A percentile compares a stretch with the other conserved stretches of the same genome.
Conservation (phyloP, 768 basidiomycete species). For the Dacryopinax spathularia region DNA sequence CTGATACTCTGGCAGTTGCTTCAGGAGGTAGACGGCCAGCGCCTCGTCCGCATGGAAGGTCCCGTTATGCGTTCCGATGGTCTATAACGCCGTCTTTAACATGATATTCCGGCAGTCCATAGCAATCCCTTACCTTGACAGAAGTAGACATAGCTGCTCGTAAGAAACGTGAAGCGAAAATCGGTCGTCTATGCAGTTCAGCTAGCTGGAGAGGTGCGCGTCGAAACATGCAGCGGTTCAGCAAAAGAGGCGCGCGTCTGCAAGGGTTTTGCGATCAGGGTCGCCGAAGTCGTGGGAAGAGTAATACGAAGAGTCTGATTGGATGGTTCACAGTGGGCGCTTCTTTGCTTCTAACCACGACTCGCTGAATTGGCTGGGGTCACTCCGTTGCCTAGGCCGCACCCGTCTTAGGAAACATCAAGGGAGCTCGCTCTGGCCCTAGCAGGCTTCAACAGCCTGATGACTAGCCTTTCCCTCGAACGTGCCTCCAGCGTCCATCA, state of each 20-base stretch:
- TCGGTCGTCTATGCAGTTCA: not conserved
- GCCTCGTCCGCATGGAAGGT: slow-evolving; percentile 98
- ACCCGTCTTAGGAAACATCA: no score
- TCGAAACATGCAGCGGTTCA: not conserved
- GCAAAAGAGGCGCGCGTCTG: not conserved
- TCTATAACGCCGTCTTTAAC: slow-evolving; percentile 30
- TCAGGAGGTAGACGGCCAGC: slow-evolving; percentile 78
- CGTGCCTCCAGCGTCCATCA: no score
- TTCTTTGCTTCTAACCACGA: no score
- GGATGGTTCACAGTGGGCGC: no score
- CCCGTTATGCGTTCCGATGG: slow-evolving; percentile 88
- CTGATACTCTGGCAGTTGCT: slow-evolving; percentile 57
- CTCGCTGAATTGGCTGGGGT: no score
- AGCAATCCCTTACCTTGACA: not conserved
- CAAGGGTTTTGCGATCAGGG: not conserved
- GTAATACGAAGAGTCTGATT: not conserved
- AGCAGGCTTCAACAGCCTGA: no score
- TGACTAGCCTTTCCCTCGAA: no score
- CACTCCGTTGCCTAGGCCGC: no score
- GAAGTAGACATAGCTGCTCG: not conserved
- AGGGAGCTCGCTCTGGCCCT: no score
- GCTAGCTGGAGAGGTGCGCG: not conserved
- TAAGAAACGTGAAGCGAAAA: not conserved
- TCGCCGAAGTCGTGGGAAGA: no score
- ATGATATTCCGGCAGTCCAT: no score